phyloP scores from a whole-genome alignment of 2,329 filamentous ascomycete genomes.

The Ceratocystis eucalypticola region DNA sequence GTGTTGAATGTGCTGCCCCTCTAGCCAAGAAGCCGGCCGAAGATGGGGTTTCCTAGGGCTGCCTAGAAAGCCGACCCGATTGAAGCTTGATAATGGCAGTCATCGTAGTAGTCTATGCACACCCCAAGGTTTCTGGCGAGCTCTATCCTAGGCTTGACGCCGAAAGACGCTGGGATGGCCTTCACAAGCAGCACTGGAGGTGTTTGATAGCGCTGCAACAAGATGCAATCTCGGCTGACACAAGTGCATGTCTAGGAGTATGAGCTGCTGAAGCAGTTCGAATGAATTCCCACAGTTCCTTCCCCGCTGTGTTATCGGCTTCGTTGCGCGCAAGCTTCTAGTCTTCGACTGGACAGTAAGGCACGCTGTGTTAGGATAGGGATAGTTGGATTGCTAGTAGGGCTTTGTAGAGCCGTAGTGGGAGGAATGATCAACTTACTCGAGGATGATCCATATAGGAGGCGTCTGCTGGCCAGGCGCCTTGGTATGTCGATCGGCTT shows the following conservation, averaged over 20 bases:
- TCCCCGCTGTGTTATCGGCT: constrained; percentile 46
- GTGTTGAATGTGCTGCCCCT: no score
- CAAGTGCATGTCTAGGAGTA: constrained; percentile 22
- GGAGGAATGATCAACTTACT: constrained; percentile 31
- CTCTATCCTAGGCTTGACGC: no score
- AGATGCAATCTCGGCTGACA: constrained; percentile 28
- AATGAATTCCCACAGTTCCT: constrained; percentile 62
- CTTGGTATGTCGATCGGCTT: constrained; percentile 28
- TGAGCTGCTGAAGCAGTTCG: constrained; percentile 54
- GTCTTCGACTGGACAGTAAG: constrained; percentile 56
- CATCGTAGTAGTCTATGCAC: not conserved
- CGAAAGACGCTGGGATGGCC: constrained; percentile 6
- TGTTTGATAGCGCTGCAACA: constrained; percentile 41
- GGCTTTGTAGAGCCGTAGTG: not conserved
- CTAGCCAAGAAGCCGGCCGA: no score
- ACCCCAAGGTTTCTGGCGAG: no score
- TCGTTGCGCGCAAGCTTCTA: constrained; percentile 57
- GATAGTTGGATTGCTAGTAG: constrained; percentile 17
- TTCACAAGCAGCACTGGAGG: constrained; percentile 35
- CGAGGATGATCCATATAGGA: constrained; percentile 59
- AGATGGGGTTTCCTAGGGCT: no score
- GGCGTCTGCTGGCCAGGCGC: constrained; percentile 52
- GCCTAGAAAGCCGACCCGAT: no score
- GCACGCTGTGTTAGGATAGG: constrained; percentile 35
- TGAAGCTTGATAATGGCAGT: not conserved